Evolutionary conservation across 2,329 filamentous ascomycete species (phyloP), one percentile per base, ranked within the genome.

Genomic region (Exophiala aquamarina): DNA sequence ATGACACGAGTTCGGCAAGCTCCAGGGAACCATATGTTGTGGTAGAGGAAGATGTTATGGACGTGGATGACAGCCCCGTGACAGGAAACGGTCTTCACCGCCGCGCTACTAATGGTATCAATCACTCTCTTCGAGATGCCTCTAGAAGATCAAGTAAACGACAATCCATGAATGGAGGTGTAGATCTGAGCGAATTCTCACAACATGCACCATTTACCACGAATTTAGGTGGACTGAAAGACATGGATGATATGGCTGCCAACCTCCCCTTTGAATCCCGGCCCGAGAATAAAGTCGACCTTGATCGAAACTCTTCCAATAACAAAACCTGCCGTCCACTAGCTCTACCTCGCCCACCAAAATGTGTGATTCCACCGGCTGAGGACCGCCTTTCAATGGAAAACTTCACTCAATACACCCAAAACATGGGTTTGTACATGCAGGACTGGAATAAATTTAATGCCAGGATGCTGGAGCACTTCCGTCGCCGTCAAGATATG

Each of bases 241-340:
- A 76, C 43, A 60, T 84, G 17, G 69, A 72, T 20, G 76, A 80
- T 45, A 66, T 85, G 31, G 69, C 67, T 32, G 68, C 71, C 7
- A 75, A 70, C 1, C 68, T 85, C 2, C 82, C 82, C 3, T 84
- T 84, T 59, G 64, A 76, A 48, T 84, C 81, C 2, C 70, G 75
- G 32, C 61, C 81, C 3, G 70, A 73, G 17, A 48, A 50, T 4
- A 50, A 44, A 7, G 43, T 55, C 4, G 67, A 68, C 3, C 64
- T 73, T 20, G 71, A 70, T 5, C 69, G 66, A 5, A 70, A 71
- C 44, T 14, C 63, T 57, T 20, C 51, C 67, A 52, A 47, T 3
- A 48, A 47, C 8, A 41, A 58, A 18, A 26, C 6, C 11, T 11
- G 6, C 11, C 54, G 50, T 44, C 42, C 49, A 5, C 66, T 80